Base-by-base conservation (phyloP, 192 early-diverging fungal genomes). In the Gigaspora rosea region DNA sequence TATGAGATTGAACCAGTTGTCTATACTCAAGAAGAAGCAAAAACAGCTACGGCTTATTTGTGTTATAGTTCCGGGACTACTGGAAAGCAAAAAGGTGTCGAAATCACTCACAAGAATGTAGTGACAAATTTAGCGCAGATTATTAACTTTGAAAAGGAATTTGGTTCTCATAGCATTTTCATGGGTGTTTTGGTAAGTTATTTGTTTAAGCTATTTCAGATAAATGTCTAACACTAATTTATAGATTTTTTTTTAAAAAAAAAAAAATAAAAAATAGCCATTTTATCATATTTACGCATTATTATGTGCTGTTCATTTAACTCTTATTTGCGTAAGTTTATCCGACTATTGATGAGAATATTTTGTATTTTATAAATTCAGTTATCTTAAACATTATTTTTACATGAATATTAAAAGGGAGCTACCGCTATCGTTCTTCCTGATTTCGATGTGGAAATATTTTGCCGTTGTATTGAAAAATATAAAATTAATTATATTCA, bases 11-110 rank as follows among this genome's bases (percentile, higher is more conserved):
- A 77, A 4, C 78, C 80, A 36, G 50, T 68, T 35, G 72, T 80
- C 56, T 76, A 72, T 22, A 57, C 65, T 3, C 47, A n/a, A 20
- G 73, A 84, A 73, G 79, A 84, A 62, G 59, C 74, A 6, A 72
- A 73, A 15, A 76, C 80, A 2, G 61, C 77, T 3, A 80, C 77
- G 6, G 91, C 90, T 8, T 90, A 89, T 76, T 82, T 94, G 18
- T 92, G 89, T 79, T 95, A 92, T 81, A 89, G 87, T 32, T 88
- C 87, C 12, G 88, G 87, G 8, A 90, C 88, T 16, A 88, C 84
- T 1, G 90, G 93, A 12, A 85, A 80, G 61, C 90, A 92, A 49
- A 98, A 98, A 80, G 95, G 94, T 76, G 94, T 97, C 18, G 84
- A 88, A 64, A 89, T 92, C 3, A 95, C 91, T 32, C 94, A 96